These are phyloP conservation scores for Termitomyces sp. DNA, from an alignment of 768 basidiomycete genomes.

Conservation along the genomic window DNA sequence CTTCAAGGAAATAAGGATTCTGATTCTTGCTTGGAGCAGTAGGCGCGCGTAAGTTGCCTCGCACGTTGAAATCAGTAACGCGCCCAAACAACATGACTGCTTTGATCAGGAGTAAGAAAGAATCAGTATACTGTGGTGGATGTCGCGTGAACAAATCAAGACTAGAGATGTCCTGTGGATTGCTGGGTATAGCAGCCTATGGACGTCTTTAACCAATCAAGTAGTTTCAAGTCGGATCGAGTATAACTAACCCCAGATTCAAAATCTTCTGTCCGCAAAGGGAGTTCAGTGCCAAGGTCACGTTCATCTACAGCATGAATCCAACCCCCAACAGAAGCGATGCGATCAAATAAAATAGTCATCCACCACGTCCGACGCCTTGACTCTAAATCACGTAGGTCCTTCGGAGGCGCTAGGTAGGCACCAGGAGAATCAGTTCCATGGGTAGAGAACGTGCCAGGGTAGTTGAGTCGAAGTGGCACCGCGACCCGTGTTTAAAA, in stretches of 20 bases:
- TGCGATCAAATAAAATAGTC: constrained; percentile 82
- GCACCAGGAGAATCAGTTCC: constrained; percentile 66
- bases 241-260: constrained; percentile 56
- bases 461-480: constrained; percentile 79
- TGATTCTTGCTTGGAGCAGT: constrained; percentile 65
- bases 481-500: constrained; percentile 81
- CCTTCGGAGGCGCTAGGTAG: constrained; percentile 76
- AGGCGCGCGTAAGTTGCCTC: constrained; percentile 62
- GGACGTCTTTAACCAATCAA: background rate
- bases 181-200: constrained; percentile 57
- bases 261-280: constrained; percentile 70
- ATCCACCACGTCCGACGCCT: constrained; percentile 89
- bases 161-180: constrained; percentile 67
- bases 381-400: constrained; percentile 69
- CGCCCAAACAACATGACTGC: constrained; percentile 79
- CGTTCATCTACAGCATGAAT: constrained; percentile 80
- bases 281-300: constrained; percentile 81
- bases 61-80: constrained; percentile 82
- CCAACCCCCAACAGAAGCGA: constrained; percentile 79
- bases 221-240: background rate
- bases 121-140: constrained; percentile 73
- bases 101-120: constrained; percentile 78
- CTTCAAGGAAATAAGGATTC: constrained; percentile 62
- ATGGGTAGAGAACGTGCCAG: constrained; percentile 73
- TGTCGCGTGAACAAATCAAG: constrained; percentile 66